Evolutionary conservation across 768 basidiomycete species (phyloP).

Genomic region (Arthromyces matolae): DNA sequence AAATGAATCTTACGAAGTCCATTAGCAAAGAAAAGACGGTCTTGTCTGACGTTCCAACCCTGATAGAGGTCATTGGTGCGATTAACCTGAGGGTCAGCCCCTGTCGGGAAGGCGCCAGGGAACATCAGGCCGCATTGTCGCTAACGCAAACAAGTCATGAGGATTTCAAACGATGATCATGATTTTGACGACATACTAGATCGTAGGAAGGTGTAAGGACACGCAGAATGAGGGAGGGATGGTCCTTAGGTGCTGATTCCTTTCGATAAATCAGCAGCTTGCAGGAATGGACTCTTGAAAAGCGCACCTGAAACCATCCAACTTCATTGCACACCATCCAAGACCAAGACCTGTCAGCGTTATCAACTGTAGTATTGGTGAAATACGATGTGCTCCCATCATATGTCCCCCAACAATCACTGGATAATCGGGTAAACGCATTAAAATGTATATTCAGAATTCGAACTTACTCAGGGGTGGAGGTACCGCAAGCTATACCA

Average conservation of each 20-base stretch:
- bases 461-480: constrained; percentile 41
- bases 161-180: not conserved
- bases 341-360: constrained; percentile 41
- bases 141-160: constrained; percentile 16
- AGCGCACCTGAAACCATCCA: too few relatives aligned
- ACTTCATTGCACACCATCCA: not conserved
- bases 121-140: constrained; percentile 69
- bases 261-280: too few relatives aligned
- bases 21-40: constrained; percentile 66
- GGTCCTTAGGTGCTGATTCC: constrained; percentile 38
- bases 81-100: constrained; percentile 39
- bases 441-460: constrained; percentile 3
- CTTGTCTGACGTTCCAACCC: constrained; percentile 59
- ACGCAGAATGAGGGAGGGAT: constrained; percentile 48
- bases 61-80: constrained; percentile 47
- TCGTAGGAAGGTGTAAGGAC: constrained; percentile 54
- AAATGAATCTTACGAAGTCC: constrained; percentile 49
- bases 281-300: too few relatives aligned
- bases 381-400: constrained; percentile 38
- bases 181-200: constrained; percentile 45
- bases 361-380: constrained; percentile 53
- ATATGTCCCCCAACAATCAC: constrained; percentile 40
- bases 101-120: constrained; percentile 48
- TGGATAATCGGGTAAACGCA: constrained; percentile 15
- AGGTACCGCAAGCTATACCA: constrained; percentile 50